These are phyloP conservation scores for Pittosporum tobira DNA, from an alignment of 129 eudicot genomes.

Conservation along the genomic window DNA sequence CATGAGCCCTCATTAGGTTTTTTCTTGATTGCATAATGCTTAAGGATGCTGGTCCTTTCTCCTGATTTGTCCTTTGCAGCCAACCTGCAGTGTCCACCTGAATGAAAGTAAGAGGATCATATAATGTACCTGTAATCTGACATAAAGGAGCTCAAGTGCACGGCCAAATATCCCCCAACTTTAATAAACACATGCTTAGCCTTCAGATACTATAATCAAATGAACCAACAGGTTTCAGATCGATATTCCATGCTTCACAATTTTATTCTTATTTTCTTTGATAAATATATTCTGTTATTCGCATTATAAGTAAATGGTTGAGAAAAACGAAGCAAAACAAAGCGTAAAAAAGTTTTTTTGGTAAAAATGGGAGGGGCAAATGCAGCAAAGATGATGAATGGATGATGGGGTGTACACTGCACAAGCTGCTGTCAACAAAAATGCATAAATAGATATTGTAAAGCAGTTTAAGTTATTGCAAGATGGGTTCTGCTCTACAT, in stretches of 20 bases:
- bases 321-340: neutral
- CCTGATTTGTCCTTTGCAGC: conserved; percentile 81
- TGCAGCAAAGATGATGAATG: neutral
- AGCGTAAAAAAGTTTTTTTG: too few relatives aligned
- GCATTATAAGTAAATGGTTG: neutral
- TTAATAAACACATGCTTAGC: neutral
- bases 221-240: too few relatives aligned
- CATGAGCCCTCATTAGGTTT: conserved; percentile 96
- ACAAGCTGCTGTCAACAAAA: neutral
- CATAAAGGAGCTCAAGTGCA: neutral
- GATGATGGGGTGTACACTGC: neutral
- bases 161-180: neutral
- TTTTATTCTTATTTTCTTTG: neutral
- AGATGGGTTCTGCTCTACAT: neutral
- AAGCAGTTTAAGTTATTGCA: neutral
- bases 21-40: conserved; percentile 87
- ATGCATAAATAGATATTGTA: neutral
- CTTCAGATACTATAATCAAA: neutral
- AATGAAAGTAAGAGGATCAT: conserved; percentile 1
- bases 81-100: conserved; percentile 99
- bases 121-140: neutral
- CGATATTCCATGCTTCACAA: too few relatives aligned
- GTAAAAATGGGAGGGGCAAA: neutral
- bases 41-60: conserved; percentile 83
- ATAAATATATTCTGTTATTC: too few relatives aligned